Percentiles rank a stretch among this genome's conserved stretches.
Conservation (phyloP, 2,329 filamentous ascomycete species). For the Exophiala xenobiotica region DNA sequence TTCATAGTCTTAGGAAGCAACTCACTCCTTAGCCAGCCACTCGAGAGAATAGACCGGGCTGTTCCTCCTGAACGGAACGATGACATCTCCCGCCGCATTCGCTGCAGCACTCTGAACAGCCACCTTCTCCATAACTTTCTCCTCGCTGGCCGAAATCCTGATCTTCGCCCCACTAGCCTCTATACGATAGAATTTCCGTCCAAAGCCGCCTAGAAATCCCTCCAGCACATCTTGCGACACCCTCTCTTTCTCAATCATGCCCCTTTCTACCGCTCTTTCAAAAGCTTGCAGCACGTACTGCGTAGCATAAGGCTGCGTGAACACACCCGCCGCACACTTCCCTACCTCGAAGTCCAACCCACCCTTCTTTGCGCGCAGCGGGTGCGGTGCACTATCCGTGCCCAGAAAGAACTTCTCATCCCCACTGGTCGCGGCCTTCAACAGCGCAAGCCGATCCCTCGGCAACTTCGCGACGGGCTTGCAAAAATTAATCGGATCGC, state of each 20-base stretch:
- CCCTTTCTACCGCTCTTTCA: conserved; percentile 55
- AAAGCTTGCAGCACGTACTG: conserved; percentile 60
- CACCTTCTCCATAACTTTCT: conserved; percentile 15
- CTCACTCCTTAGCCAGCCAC: conserved; percentile 9
- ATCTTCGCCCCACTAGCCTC: conserved; percentile 16
- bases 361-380: conserved; percentile 55
- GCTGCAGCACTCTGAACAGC: background rate
- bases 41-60: conserved; percentile 22
- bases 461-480: conserved; percentile 73
- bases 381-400: conserved; percentile 71
- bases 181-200: conserved; percentile 53
- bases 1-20: too few species aligned
- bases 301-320: conserved; percentile 61
- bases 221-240: conserved; percentile 56
- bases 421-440: conserved; percentile 59
- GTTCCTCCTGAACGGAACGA: conserved; percentile 23
- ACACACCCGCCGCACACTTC: conserved; percentile 58
- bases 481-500: conserved; percentile 75
- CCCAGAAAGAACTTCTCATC: conserved; percentile 66
- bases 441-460: conserved; percentile 68
- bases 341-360: conserved; percentile 31
- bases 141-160: conserved; percentile 16
- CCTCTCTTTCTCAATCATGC: conserved; percentile 54
- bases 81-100: conserved; percentile 13
- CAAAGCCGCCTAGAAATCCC: conserved; percentile 58